Conservation (phyloP, 2,329 filamentous ascomycete species). For the Alternaria ethzedia region DNA sequence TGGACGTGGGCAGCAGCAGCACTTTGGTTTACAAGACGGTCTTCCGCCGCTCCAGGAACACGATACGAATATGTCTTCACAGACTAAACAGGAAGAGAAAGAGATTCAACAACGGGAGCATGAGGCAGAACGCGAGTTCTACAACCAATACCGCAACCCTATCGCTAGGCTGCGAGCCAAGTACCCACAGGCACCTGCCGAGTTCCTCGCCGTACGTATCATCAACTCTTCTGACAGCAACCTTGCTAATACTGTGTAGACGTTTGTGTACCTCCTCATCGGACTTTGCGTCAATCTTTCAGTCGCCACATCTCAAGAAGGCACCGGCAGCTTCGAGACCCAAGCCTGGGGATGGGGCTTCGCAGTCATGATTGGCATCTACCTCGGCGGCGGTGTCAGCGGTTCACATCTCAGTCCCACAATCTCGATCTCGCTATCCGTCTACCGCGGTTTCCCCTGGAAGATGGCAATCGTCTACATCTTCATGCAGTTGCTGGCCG, state of each 20-base stretch:
- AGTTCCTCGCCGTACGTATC: conserved; percentile 56
- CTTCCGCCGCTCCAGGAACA: conserved; percentile 46
- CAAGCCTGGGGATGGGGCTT: conserved; percentile 58
- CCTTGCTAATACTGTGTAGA: conserved; percentile 13
- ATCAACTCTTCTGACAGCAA: too few species aligned
- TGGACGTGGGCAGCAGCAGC: conserved; percentile 14
- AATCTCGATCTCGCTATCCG: conserved; percentile 51
- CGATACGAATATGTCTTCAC: conserved; percentile 32
- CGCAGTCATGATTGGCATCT: conserved; percentile 60
- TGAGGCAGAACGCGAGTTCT: conserved; percentile 54
- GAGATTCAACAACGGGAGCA: conserved; percentile 50
- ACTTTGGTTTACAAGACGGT: conserved; percentile 55
- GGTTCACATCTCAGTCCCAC: conserved; percentile 59
- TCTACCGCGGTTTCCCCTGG: conserved; percentile 67
- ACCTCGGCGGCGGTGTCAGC: conserved; percentile 54
- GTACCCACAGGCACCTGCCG: conserved; percentile 61
- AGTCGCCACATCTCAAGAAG: conserved; percentile 55
- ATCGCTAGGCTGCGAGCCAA: conserved; percentile 60
- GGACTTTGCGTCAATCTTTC: conserved; percentile 60
- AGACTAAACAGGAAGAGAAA: conserved; percentile 45
- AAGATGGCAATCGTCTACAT: conserved; percentile 59
- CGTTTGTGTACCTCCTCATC: conserved; percentile 45
- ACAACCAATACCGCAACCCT: conserved; percentile 59
- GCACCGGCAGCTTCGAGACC: conserved; percentile 39
- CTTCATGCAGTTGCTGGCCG: conserved; percentile 60